Percentiles rank a stretch among this genome's conserved stretches.
Evolutionary conservation across 2,329 filamentous ascomycete species (phyloP).

Genomic region (Pseudonectria buxi): DNA sequence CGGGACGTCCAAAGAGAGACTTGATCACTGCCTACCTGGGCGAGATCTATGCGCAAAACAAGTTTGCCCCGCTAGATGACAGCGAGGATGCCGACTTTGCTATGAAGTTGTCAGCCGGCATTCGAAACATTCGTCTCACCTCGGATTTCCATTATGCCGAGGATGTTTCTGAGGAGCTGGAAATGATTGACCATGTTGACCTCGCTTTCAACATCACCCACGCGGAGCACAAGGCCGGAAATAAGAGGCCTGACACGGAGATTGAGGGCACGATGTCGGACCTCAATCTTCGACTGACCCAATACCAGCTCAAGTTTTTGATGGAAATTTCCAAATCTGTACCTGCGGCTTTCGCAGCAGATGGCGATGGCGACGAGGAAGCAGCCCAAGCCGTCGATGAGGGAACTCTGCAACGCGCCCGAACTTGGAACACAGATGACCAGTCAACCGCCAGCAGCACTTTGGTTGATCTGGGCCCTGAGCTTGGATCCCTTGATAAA

Average conservation of each 20-base stretch:
- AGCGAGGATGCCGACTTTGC: slow-evolving; percentile 65
- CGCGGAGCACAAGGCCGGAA: slow-evolving; percentile 71
- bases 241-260: slow-evolving; percentile 81
- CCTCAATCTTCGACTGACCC: slow-evolving; percentile 82
- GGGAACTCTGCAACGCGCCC: slow-evolving; percentile 42
- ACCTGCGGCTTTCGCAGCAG: slow-evolving; percentile 69
- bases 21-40: slow-evolving; percentile 87
- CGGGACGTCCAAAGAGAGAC: slow-evolving; percentile 66
- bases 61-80: slow-evolving; percentile 79
- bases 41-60: slow-evolving; percentile 95
- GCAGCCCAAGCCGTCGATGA: slow-evolving; percentile 67
- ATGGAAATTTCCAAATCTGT: slow-evolving; percentile 83
- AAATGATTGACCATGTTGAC: slow-evolving; percentile 96
- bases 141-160: slow-evolving; percentile 79
- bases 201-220: slow-evolving; percentile 89
- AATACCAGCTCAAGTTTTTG: slow-evolving; percentile 84
- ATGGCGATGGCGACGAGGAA: slow-evolving; percentile 65
- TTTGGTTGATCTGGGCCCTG: slow-evolving; percentile 56
- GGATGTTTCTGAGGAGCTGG: slow-evolving; percentile 71
- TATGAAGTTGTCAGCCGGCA: slow-evolving; percentile 85
- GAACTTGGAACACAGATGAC: slow-evolving; percentile 30
- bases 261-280: slow-evolving; percentile 89
- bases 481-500: slow-evolving; percentile 60
- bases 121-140: slow-evolving; percentile 84
- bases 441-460: slow-evolving; percentile 30